Conservation (phyloP, 202 grass and related monocot genomes). For the Schoenoplectus tabernaemontani region DNA sequence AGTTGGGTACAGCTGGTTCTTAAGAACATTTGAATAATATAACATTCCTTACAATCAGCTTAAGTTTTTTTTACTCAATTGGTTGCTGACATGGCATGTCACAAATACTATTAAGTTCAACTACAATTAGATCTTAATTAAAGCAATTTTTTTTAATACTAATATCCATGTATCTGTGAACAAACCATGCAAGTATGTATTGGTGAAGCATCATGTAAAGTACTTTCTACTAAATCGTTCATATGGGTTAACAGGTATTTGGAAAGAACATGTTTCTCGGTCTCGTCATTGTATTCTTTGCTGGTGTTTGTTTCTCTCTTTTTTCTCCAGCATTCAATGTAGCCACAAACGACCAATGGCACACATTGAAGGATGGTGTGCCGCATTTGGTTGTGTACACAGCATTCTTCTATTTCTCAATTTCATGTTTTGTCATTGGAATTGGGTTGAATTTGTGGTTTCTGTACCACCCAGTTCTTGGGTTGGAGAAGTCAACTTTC, state of each 20-base stretch:
- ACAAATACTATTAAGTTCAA: too few relatives aligned
- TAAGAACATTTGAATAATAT: background rate
- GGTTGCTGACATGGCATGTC: too few relatives aligned
- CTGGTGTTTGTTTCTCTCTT: slow-evolving; percentile 82
- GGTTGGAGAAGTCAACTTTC: slow-evolving; percentile 69
- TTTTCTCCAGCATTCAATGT: slow-evolving; percentile 96
- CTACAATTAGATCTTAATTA: background rate
- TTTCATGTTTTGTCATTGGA: slow-evolving; percentile 66
- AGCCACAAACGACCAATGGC: slow-evolving; percentile 90
- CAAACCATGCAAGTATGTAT: background rate
- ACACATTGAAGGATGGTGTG: slow-evolving; percentile 58
- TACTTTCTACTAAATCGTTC: too few relatives aligned
- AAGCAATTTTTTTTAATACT: too few relatives aligned
- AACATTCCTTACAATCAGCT: too few relatives aligned
- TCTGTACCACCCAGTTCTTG: slow-evolving; percentile 70
- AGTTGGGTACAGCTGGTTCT: background rate
- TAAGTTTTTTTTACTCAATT: too few relatives aligned
- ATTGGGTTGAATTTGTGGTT: slow-evolving; percentile 73
- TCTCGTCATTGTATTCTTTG: slow-evolving; percentile 76
- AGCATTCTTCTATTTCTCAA: slow-evolving; percentile 97
- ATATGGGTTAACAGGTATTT: slow-evolving; percentile 40
- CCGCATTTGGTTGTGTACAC: slow-evolving; percentile 88
- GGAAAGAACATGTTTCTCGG: slow-evolving; percentile 61
- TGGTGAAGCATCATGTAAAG: too few relatives aligned
- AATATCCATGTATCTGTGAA: too few relatives aligned